A percentile compares a stretch with the other conserved stretches of the same genome.
phyloP scores from a whole-genome alignment of 306 rosid genomes.

The Castanospermum australe region DNA sequence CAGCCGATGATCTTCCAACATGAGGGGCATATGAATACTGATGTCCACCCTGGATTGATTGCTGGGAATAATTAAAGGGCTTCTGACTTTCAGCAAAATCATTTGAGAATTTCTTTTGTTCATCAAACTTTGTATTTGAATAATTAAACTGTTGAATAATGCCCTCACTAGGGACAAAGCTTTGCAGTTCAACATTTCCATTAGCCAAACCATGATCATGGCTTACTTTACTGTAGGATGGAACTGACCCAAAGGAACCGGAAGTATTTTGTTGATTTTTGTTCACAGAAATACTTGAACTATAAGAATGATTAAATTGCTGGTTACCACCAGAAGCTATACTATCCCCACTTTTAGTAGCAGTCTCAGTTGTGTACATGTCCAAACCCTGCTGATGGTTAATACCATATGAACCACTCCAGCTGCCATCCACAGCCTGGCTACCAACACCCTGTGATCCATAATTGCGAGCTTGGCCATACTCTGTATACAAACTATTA shows the following conservation, averaged over 20 bases:
- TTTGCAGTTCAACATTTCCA: conserved; percentile 44
- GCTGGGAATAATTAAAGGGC: conserved; percentile 46
- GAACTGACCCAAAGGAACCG: conserved; percentile 52
- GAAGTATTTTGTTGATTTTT: conserved; percentile 50
- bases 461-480: conserved; percentile 39
- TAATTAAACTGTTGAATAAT: conserved; percentile 54
- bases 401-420: conserved; percentile 41
- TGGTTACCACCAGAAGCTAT: conserved; percentile 45
- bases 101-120: conserved; percentile 44
- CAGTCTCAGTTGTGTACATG: conserved; percentile 37
- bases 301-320: conserved; percentile 45
- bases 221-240: conserved; percentile 47
- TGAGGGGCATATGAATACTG: conserved; percentile 59
- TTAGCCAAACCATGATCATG: conserved; percentile 50
- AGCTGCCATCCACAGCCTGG: conserved; percentile 53
- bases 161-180: conserved; percentile 44
- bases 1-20: conserved; percentile 72
- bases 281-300: conserved; percentile 37
- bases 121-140: conserved; percentile 38
- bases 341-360: conserved; percentile 30
- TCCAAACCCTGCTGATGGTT: conserved; percentile 50
- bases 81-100: conserved; percentile 54
- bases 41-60: conserved; percentile 51
- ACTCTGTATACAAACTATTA: conserved; percentile 37
- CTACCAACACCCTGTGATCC: conserved; percentile 39